Evolutionary conservation across 345 rosid species (phyloP), one percentile per base, ranked within the genome.

Genomic region (Brassica incana): DNA sequence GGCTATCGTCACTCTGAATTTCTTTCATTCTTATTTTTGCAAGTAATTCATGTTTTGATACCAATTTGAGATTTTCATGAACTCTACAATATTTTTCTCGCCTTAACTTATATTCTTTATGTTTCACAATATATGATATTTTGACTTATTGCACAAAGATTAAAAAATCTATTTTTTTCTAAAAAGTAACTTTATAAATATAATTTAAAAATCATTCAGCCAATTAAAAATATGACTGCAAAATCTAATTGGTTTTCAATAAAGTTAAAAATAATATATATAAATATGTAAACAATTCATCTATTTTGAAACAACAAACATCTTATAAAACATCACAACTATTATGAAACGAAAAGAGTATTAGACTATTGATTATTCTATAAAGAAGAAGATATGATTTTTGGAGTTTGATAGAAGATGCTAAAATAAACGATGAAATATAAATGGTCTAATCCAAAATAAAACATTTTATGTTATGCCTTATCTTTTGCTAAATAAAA

Each of bases 1-100:
- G 74, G 78, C 56, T 79, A 50, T 67, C 69, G 69, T 79, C 78
- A 73, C 40, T 78, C 67, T 56, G 36, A 12, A 4, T 52, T n/a
- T 65, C 12, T 70, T 71, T 8, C 60, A 65, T 78, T 38, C 14
- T 1, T 64, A 25, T 27, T 11, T 52, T 38, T 36, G 43, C 23
- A 64, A 71, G 25, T 6, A 33, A 27, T 10, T 15, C 40, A 71
- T 77, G 75, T 32, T 32, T 77, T 8, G 36, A 48, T 18, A 30
- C 23, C 36, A 27, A 5, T 64, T 1, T 25, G 18, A 8, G 29
- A 56, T 2, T 56, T 67, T 58, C 58, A 25, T 25, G 61, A 73
- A 73, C 40, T 29, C 25, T 59, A n/a, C 29, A 59, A 59, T 33
- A 18, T 8, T 16, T 36, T 66, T 8, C 32, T 23, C 64, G 64